A percentile compares a stretch with the other conserved stretches of the same genome.
phyloP scores from a whole-genome alignment of 140 eudicot genomes.

The Anethum foeniculum region DNA sequence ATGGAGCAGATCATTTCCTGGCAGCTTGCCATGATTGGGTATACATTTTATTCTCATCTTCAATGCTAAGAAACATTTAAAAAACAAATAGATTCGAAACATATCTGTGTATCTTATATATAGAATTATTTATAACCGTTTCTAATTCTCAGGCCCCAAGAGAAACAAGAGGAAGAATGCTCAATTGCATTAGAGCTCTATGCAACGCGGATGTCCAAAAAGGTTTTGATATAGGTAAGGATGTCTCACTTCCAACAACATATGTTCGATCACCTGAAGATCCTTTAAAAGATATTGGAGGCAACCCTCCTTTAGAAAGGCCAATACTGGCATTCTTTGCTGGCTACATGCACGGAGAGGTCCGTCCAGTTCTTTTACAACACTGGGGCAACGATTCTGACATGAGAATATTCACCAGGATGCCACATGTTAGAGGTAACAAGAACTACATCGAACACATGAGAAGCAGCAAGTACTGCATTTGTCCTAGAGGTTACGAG shows the following conservation, averaged over 20 bases:
- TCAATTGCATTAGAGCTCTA: slow-evolving; percentile 48
- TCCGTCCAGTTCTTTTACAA: slow-evolving; percentile 43
- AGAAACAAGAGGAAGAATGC: slow-evolving; percentile 46
- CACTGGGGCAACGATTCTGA: slow-evolving; percentile 74
- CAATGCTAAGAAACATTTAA: neutral
- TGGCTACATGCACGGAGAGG: slow-evolving; percentile 69
- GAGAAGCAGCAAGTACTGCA: slow-evolving; percentile 75
- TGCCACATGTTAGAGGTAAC: slow-evolving; percentile 48
- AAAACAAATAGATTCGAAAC: neutral
- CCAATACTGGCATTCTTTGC: slow-evolving; percentile 71
- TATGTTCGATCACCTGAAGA: slow-evolving; percentile 36
- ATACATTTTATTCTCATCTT: slow-evolving; percentile 12
- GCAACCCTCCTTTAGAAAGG: slow-evolving; percentile 45
- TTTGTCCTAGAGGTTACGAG: slow-evolving; percentile 71
- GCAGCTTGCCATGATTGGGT: slow-evolving; percentile 91
- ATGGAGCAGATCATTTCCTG: slow-evolving; percentile 62
- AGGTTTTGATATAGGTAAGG: slow-evolving; percentile 50
- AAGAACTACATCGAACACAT: slow-evolving; percentile 46
- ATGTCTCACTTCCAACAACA: slow-evolving; percentile 60
- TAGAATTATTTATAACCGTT: neutral
- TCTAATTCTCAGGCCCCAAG: slow-evolving; percentile 48
- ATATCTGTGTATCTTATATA: neutral
- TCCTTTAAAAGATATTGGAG: slow-evolving; percentile 45
- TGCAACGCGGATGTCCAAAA: slow-evolving; percentile 47
- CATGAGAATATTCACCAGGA: slow-evolving; percentile 41